phyloP scores from a whole-genome alignment of 805 yeast species.

The Ogataea dorogensis region DNA sequence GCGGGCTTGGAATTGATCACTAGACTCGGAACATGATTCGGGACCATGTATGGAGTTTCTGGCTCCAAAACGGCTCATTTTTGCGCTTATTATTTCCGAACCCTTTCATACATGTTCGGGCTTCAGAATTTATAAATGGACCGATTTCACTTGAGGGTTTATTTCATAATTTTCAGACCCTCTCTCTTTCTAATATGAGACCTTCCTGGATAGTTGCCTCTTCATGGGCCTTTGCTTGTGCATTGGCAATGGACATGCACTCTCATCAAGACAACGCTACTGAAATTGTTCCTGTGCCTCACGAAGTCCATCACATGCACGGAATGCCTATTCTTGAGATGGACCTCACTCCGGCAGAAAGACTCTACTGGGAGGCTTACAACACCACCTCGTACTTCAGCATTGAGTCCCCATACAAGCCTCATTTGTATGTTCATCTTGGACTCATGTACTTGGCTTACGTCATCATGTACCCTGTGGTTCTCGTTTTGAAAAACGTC shows the following conservation, averaged over 20 bases:
- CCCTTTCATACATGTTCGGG: constrained; percentile 2
- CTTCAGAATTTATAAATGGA: constrained; percentile 1
- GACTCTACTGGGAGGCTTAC: constrained; percentile 73
- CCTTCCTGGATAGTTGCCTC: background rate
- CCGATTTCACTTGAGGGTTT: constrained; percentile 5
- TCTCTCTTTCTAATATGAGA: constrained; percentile 2
- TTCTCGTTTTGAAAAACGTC: constrained; percentile 61
- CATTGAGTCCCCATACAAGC: constrained; percentile 45
- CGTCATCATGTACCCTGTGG: constrained; percentile 63
- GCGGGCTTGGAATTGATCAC: too few relatives aligned
- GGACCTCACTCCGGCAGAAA: constrained; percentile 66
- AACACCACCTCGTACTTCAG: constrained; percentile 75
- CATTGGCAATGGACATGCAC: constrained; percentile 15
- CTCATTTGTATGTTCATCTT: constrained; percentile 57
- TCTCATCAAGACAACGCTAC: constrained; percentile 1
- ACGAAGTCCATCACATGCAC: constrained; percentile 50
- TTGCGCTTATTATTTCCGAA: background rate
- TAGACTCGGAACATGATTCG: too few relatives aligned
- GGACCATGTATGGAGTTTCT: too few relatives aligned
- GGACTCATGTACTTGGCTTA: constrained; percentile 42
- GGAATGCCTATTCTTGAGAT: constrained; percentile 75
- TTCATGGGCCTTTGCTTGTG: constrained; percentile 1
- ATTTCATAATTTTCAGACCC: too few relatives aligned
- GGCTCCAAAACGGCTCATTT: background rate
- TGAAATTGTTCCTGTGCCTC: constrained; percentile 42